Conservation (phyloP, 805 yeast species). For the Metschnikowia chrysomelidarum region DNA sequence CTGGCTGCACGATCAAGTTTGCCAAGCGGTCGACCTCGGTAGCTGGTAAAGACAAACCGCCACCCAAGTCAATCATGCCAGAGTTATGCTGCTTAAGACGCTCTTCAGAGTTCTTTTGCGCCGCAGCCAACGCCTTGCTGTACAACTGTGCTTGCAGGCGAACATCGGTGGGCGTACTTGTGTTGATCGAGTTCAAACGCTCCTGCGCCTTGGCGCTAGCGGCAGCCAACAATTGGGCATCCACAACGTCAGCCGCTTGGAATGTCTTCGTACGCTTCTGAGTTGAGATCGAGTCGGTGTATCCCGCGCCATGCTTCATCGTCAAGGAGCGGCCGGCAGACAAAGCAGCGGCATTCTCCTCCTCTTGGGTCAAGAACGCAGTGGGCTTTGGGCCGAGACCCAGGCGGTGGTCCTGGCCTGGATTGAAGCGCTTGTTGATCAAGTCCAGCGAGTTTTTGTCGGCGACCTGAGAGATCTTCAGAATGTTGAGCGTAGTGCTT, state of each 20-base stretch:
- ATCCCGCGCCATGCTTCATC: slow-evolving; percentile 35
- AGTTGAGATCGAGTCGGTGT: slow-evolving; percentile 24
- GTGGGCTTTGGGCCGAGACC: slow-evolving; percentile 28
- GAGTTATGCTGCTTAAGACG: slow-evolving; percentile 52
- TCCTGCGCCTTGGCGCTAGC: slow-evolving; percentile 48
- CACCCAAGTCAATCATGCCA: slow-evolving; percentile 71
- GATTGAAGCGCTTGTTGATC: slow-evolving; percentile 41
- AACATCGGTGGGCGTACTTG: slow-evolving; percentile 30
- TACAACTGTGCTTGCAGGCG: slow-evolving; percentile 54
- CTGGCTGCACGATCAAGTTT: slow-evolving; percentile 75
- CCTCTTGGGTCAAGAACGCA: slow-evolving; percentile 40
- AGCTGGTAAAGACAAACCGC: slow-evolving; percentile 76
- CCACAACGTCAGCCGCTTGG: slow-evolving; percentile 44
- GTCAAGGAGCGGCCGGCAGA: slow-evolving; percentile 61
- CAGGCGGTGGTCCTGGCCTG: slow-evolving; percentile 40
- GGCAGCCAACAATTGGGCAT: slow-evolving; percentile 47
- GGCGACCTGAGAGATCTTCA: slow-evolving; percentile 35
- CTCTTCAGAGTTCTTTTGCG: slow-evolving; percentile 63
- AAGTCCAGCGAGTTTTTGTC: slow-evolving; percentile 39
- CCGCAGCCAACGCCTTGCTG: slow-evolving; percentile 72
- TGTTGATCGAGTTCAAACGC: slow-evolving; percentile 32
- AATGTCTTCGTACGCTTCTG: slow-evolving; percentile 32
- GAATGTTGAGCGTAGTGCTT: slow-evolving; percentile 29
- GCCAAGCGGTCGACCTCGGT: slow-evolving; percentile 82
- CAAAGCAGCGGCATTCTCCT: slow-evolving; percentile 49